Conservation (phyloP, 1,139 yeast genomes). For the Candida sp. region DNA sequence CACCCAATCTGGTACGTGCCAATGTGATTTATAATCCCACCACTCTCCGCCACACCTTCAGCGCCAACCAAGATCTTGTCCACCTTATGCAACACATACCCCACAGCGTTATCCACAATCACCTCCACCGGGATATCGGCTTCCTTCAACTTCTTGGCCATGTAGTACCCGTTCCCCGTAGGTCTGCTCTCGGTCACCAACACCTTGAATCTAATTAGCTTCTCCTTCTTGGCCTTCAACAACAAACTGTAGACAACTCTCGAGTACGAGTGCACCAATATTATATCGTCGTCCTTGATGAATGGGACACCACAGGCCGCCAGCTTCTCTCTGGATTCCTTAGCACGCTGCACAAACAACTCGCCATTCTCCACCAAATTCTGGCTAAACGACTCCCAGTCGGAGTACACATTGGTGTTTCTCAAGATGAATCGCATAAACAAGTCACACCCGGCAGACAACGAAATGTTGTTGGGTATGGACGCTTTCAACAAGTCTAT, state of each 20-base stretch:
- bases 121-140: slow-evolving; percentile 92
- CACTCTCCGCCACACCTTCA: slow-evolving; percentile 98
- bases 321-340: slow-evolving; percentile 84
- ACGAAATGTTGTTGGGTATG: slow-evolving; percentile 88
- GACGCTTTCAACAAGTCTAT: slow-evolving; percentile 74
- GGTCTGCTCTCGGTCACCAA: slow-evolving; percentile 95
- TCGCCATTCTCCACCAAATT: slow-evolving; percentile 95
- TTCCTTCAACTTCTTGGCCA: slow-evolving; percentile 71
- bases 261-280: slow-evolving; percentile 90
- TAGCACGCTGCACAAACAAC: slow-evolving; percentile 89
- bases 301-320: slow-evolving; percentile 90
- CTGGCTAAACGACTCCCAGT: slow-evolving; percentile 94
- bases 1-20: slow-evolving; percentile 97
- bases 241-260: slow-evolving; percentile 87
- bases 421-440: slow-evolving; percentile 93
- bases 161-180: slow-evolving; percentile 74
- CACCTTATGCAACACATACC: slow-evolving; percentile 88
- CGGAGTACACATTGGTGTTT: slow-evolving; percentile 86
- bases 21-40: slow-evolving; percentile 95
- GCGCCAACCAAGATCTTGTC: slow-evolving; percentile 98
- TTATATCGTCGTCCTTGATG: slow-evolving; percentile 90
- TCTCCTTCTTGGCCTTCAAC: slow-evolving; percentile 69
- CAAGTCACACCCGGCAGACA: slow-evolving; percentile 97
- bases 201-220: slow-evolving; percentile 83
- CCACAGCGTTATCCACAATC: slow-evolving; percentile 94